Percentiles rank a stretch among this genome's conserved stretches.
Conservation (phyloP, 306 rosid genomes). For the Biancaea sappan region DNA sequence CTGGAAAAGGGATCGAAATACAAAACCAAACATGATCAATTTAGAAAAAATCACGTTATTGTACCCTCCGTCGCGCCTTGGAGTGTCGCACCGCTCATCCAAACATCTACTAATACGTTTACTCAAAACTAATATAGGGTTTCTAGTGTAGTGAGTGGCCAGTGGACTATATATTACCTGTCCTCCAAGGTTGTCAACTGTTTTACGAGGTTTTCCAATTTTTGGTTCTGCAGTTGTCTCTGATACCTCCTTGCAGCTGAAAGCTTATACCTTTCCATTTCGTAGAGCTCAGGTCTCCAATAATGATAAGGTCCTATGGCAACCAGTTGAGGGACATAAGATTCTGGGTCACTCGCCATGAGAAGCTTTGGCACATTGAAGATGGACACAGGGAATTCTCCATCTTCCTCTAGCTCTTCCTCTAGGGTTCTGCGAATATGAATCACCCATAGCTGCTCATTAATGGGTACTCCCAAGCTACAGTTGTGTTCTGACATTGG, state of each 20-base stretch:
- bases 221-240: slow-evolving; percentile 37
- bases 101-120: no score
- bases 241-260: slow-evolving; percentile 49
- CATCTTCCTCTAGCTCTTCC: slow-evolving; percentile 45
- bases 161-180: no score
- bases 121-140: no score
- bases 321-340: slow-evolving; percentile 58
- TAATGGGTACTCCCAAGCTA: slow-evolving; percentile 20
- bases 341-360: slow-evolving; percentile 35
- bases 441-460: slow-evolving; percentile 51
- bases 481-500: not conserved
- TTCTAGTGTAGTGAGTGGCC: no score
- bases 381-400: slow-evolving; percentile 41
- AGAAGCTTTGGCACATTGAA: slow-evolving; percentile 44
- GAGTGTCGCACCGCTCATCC: no score
- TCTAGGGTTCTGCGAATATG: slow-evolving; percentile 52
- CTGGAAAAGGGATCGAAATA: no score
- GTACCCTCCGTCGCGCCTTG: no score
- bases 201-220: slow-evolving; percentile 45
- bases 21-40: no score
- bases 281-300: slow-evolving; percentile 59
- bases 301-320: slow-evolving; percentile 64
- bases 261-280: slow-evolving; percentile 59
- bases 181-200: slow-evolving; percentile 41
- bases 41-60: no score